These are phyloP conservation scores for Yarrowia alimentaria DNA, from an alignment of 805 yeast species.

Conservation along the genomic window DNA sequence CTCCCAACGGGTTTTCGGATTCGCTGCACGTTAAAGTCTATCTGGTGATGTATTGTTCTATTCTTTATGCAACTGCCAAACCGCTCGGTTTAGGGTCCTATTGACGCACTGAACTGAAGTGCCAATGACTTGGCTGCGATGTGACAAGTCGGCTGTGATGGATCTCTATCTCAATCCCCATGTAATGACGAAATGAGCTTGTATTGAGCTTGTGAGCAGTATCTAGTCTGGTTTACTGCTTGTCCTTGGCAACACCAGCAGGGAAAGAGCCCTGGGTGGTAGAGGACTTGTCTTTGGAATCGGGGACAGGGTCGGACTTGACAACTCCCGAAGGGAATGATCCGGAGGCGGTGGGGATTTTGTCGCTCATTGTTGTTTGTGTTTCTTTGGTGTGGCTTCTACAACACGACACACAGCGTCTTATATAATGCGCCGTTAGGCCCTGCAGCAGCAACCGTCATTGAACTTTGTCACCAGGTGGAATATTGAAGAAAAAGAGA, in stretches of 20 bases:
- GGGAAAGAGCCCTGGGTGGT: constrained; percentile 25
- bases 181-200: too few species aligned
- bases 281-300: constrained; percentile 7
- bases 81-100: too few species aligned
- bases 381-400: neutral
- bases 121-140: too few species aligned
- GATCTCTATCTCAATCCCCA: too few species aligned
- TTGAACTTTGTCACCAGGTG: constrained; percentile 20
- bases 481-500: constrained; percentile 13
- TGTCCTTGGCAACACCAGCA: constrained; percentile 18
- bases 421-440: constrained; percentile 15
- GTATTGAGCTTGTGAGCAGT: too few species aligned
- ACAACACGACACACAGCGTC: neutral
- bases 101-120: too few species aligned
- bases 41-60: too few species aligned
- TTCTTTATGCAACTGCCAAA: too few species aligned
- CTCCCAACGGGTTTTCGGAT: too few species aligned
- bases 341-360: constrained; percentile 22
- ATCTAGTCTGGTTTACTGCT: constrained; percentile 14
- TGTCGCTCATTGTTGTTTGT: constrained; percentile 9
- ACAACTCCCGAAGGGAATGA: constrained; percentile 25
- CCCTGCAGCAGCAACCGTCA: constrained; percentile 26
- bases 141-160: too few species aligned
- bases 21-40: too few species aligned
- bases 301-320: constrained; percentile 21